phyloP scores from a whole-genome alignment of 164 flowering plant genomes.

The Nelumbo lutea region DNA sequence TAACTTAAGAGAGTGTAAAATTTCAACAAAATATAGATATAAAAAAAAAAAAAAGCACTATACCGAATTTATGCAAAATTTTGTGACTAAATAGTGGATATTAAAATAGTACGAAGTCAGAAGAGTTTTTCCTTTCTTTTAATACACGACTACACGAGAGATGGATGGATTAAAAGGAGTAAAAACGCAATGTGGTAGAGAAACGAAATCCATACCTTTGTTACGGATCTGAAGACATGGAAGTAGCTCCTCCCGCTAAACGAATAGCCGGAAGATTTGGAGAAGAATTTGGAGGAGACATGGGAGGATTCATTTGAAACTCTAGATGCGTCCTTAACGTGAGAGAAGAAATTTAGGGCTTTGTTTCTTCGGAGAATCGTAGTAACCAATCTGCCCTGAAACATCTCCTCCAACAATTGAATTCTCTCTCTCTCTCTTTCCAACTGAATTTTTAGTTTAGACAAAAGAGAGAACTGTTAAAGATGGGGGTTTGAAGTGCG shows the following conservation, averaged over 20 bases:
- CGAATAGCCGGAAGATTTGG: background rate
- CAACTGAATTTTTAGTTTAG: too few species aligned
- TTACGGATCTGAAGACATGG: slow-evolving; percentile 9
- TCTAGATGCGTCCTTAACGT: slow-evolving; percentile 7
- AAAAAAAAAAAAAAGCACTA: too few species aligned
- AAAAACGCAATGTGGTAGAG: background rate
- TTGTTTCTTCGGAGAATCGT: slow-evolving; percentile 4
- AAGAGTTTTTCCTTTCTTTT: too few species aligned
- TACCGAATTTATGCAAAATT: too few species aligned
- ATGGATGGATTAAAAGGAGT: background rate
- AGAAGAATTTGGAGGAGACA: slow-evolving; percentile 4
- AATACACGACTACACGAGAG: too few species aligned
- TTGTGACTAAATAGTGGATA: too few species aligned
- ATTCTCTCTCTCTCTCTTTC: slow-evolving; percentile 11
- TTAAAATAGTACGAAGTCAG: too few species aligned
- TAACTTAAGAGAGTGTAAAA: too few species aligned
- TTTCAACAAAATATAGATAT: too few species aligned
- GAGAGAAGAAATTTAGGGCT: background rate
- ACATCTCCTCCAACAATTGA: background rate
- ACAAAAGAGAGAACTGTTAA: too few species aligned
- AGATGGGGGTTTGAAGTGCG: too few species aligned
- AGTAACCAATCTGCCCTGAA: slow-evolving; percentile 6
- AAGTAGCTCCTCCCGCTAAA: background rate
- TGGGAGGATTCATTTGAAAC: slow-evolving; percentile 5
- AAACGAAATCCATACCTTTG: slow-evolving; percentile 2